Conservation (phyloP, 306 rosid species). For the Biancaea sappan region DNA sequence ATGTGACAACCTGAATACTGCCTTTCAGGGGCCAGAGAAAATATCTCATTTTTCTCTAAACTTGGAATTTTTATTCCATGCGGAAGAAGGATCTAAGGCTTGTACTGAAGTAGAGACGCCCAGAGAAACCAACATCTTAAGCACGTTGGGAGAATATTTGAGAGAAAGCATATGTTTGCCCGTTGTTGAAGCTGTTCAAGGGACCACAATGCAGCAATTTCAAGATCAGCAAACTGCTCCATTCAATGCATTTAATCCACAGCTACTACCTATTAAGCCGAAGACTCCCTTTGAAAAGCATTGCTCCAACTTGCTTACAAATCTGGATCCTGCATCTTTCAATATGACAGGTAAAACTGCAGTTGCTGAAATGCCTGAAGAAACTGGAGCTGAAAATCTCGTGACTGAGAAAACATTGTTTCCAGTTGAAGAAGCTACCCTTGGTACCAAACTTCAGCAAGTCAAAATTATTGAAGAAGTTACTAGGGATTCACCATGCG, state of each 20-base stretch:
- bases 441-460: slow-evolving; percentile 36
- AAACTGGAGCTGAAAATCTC: slow-evolving; percentile 25
- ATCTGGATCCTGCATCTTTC: slow-evolving; percentile 17
- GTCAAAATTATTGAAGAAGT: slow-evolving; percentile 18
- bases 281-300: slow-evolving; percentile 25
- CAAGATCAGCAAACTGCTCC: neutral
- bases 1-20: neutral
- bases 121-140: slow-evolving; percentile 37
- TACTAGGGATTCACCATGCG: slow-evolving; percentile 29
- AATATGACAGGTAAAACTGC: slow-evolving; percentile 15
- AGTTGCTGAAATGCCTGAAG: slow-evolving; percentile 21
- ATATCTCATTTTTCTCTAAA: neutral
- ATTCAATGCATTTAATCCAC: neutral
- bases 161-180: slow-evolving; percentile 34
- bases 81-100: slow-evolving; percentile 16
- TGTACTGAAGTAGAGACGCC: slow-evolving; percentile 29
- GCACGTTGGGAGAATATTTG: slow-evolving; percentile 43
- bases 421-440: slow-evolving; percentile 18
- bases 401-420: slow-evolving; percentile 15
- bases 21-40: neutral
- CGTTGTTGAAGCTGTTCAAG: slow-evolving; percentile 40
- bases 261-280: neutral
- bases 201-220: slow-evolving; percentile 27
- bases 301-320: slow-evolving; percentile 20
- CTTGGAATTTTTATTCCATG: neutral